Conservation (phyloP, 2,329 filamentous ascomycete genomes). For the Aspergillus flavus region DNA sequence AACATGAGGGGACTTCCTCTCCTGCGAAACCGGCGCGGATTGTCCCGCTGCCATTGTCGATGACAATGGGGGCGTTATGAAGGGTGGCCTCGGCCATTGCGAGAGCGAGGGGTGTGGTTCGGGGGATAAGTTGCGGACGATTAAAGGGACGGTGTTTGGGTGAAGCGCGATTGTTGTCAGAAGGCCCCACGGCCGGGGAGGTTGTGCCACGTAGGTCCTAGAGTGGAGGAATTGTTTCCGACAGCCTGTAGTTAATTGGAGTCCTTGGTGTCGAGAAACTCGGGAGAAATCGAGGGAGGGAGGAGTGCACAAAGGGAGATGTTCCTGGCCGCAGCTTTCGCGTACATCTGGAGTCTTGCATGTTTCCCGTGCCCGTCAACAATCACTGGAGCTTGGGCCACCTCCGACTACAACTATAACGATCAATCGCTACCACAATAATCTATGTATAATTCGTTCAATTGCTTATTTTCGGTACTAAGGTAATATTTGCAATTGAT, state of each 20-base stretch:
- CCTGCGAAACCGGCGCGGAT: constrained; percentile 97
- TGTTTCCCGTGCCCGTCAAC: constrained; percentile 11
- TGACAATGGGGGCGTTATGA: constrained; percentile 97
- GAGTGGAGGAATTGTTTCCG: constrained; percentile 11
- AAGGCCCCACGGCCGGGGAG: constrained; percentile 33
- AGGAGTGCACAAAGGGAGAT: neutral
- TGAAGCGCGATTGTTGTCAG: constrained; percentile 25
- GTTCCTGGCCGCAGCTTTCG: neutral
- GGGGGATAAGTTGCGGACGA: constrained; percentile 10
- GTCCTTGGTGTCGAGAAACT: neutral
- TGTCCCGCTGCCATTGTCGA: constrained; percentile 98
- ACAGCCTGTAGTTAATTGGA: neutral
- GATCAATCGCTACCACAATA: neutral
- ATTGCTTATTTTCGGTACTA: neutral
- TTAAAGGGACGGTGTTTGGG: constrained; percentile 22
- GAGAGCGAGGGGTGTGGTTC: constrained; percentile 24
- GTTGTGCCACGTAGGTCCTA: constrained; percentile 8
- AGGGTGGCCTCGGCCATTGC: constrained; percentile 68
- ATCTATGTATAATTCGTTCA: neutral
- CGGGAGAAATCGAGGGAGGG: neutral
- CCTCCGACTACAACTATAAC: neutral
- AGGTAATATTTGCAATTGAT: neutral
- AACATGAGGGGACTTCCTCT: constrained; percentile 93
- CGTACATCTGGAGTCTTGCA: constrained; percentile 15
- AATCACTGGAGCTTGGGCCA: constrained; percentile 10